Evolutionary conservation across 495 filamentous ascomycete genomes (phyloP), one percentile per base, ranked within the genome.

Genomic region (Patellaria atrata): DNA sequence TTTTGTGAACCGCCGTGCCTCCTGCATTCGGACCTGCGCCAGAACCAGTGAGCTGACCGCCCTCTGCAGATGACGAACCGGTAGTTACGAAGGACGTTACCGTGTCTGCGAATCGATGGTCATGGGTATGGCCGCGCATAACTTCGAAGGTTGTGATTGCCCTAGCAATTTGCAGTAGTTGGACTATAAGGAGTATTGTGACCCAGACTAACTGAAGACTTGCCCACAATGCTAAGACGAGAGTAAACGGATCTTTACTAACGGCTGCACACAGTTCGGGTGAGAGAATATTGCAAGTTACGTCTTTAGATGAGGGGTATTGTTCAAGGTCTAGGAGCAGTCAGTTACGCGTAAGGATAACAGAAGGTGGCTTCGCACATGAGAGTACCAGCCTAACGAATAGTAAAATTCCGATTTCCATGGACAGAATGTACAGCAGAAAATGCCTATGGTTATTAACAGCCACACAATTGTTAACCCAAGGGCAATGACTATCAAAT

Each of bases 401-500:
- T 5, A 75, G 41, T 9, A 80, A 41, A 35, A 96, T 77, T 18
- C 82, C 82, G 13, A 79, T 42, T 45, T 84, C 76, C 25, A 96
- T 57, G 43, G 59, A 78, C 13, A 83, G 55, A 21, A 94, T 66
- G 51, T 93, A 97, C 15, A 94, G 55, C 38, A 94, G 77, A 59
- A 97, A 97, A 49, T 94, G 91, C 3, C 89, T 75, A 46, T 92
- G 76, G 52, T 97, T 97, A 51, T 93, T 94, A 24, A 86, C 67
- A 26, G 80, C 89, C 24, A 97, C 71, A 51, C 89, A 97, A 59
- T 94, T 94, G 56, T 89, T 77, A 23, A 94, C 83, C 89, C 89
- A 97, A 0, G 89, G 89, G 48, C 89, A 97, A 53, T 97, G 89
- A 48, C 87, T 96, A 19, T n/a, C 10, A 27, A 25, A n/a, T n/a